Evolutionary conservation across 257 asterid species (phyloP).

Genomic region (Solanum lycopersicoides): DNA sequence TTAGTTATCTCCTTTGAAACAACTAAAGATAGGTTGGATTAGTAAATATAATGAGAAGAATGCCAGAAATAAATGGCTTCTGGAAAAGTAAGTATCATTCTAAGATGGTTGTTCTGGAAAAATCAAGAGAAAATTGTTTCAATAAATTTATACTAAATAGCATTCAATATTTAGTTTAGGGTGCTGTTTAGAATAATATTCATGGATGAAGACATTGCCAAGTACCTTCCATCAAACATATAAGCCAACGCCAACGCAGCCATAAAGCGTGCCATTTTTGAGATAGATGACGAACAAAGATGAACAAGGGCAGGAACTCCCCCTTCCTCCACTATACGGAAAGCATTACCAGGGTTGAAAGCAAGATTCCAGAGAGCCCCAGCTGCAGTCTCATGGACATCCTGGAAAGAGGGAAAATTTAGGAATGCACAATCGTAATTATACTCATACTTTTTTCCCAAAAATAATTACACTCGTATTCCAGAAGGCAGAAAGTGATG

Average conservation of each 20-base stretch:
- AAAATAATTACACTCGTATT: not conserved
- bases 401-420: conserved; percentile 41
- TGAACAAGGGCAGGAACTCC: conserved; percentile 72
- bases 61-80: not conserved
- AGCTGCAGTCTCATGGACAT: conserved; percentile 94
- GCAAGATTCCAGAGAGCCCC: conserved; percentile 99
- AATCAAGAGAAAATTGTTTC: not conserved
- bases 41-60: not conserved
- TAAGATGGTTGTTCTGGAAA: not conserved
- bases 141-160: not conserved
- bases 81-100: not conserved
- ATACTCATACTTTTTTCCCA: not conserved
- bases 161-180: not conserved
- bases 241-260: conserved; percentile 83
- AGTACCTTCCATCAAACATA: conserved; percentile 90
- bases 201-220: not conserved
- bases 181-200: not conserved
- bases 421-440: not conserved
- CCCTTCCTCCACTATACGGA: conserved; percentile 85
- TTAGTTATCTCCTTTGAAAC: not conserved
- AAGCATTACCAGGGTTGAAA: conserved; percentile 83
- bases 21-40: not conserved
- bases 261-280: conserved; percentile 97
- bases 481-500: not conserved
- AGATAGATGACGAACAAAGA: conserved; percentile 68